Base-by-base conservation (phyloP, 176 grass and related monocot genomes). In the Zea luxurians region DNA sequence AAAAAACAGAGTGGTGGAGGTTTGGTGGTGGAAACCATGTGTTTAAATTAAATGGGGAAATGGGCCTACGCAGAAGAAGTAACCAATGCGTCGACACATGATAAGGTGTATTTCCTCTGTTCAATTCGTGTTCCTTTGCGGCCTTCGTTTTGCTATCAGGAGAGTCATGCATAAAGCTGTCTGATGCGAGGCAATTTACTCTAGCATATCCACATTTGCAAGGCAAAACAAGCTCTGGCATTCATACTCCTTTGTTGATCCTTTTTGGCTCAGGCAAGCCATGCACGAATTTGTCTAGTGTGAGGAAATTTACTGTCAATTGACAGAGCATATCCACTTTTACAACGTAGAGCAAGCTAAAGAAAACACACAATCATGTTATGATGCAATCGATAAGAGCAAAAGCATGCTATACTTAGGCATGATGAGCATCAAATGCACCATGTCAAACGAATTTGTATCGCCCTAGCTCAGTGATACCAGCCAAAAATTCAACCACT, bases 381-480 rank as follows among this genome's bases (percentile, higher is more conserved):
- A 35, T 8, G 41, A 2, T 15, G 18, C 57, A 45, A 61, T 62
- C 4, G 2, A 15, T 47, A 13, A 6, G 13, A 61, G 49, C 44
- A 44, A 48, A 69, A 70, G 6, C 41, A 44, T 8, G 3, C 41
- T 38, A 46, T 17, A 71, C 46, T 66, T 49, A 20, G 12, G 10
- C 13, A 37, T 36, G 46, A 65, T 20, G 49, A 0, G 66, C 36
- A 81, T 20, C 3, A 10, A 85, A 46, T 65, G 59, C 12, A 41
- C 41, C 27, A 7, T 44, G 34, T 21, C 4, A 44, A 81, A 13
- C 17, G 52, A 84, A 76, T 79, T 75, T 42, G 20, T 12, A 54
- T 12, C 52, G 18, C 47, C 46, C 48, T 44, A 75, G 17, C 48
- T 57, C 6, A 37, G 46, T 35, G 37, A 27, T 57, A 42, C 38